Conservation (phyloP, 2,329 filamentous ascomycete genomes). For the Fusarium palustre region DNA sequence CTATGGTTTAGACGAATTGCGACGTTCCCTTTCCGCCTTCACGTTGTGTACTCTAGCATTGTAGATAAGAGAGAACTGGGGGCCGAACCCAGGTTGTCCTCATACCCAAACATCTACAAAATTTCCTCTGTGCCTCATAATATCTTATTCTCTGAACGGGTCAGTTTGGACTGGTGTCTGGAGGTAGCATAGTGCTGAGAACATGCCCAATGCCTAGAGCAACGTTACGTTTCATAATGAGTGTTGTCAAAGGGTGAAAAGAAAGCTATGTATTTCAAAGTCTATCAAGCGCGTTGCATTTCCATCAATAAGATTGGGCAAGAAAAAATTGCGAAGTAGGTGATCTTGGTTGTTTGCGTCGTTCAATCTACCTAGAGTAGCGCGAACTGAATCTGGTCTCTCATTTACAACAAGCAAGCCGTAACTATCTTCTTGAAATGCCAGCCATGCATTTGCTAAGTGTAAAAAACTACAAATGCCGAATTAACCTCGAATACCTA, state of each 20-base stretch:
- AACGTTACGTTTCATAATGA: background rate
- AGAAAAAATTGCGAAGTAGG: background rate
- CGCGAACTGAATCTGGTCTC: background rate
- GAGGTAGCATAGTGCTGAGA: background rate
- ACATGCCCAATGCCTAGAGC: background rate
- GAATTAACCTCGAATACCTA: background rate
- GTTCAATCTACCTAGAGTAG: background rate
- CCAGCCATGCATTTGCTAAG: background rate
- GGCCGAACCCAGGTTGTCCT: constrained; percentile 51
- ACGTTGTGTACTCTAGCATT: constrained; percentile 76
- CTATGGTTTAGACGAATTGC: constrained; percentile 79
- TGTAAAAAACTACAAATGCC: background rate
- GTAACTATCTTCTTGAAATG: background rate
- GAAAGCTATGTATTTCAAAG: background rate
- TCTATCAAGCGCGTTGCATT: background rate
- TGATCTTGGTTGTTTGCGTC: too few relatives aligned
- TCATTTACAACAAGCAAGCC: background rate
- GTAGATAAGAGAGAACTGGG: constrained; percentile 68
- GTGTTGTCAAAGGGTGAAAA: background rate
- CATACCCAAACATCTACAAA: constrained; percentile 46
- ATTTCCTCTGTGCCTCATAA: constrained; percentile 42
- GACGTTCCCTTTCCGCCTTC: constrained; percentile 56
- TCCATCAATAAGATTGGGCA: background rate
- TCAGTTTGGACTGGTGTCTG: constrained; percentile 1
- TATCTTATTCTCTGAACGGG: constrained; percentile 2